Evolutionary conservation across 2,329 filamentous ascomycete species (phyloP), one percentile per base, ranked within the genome.

Genomic region (Fusarium sp.): DNA sequence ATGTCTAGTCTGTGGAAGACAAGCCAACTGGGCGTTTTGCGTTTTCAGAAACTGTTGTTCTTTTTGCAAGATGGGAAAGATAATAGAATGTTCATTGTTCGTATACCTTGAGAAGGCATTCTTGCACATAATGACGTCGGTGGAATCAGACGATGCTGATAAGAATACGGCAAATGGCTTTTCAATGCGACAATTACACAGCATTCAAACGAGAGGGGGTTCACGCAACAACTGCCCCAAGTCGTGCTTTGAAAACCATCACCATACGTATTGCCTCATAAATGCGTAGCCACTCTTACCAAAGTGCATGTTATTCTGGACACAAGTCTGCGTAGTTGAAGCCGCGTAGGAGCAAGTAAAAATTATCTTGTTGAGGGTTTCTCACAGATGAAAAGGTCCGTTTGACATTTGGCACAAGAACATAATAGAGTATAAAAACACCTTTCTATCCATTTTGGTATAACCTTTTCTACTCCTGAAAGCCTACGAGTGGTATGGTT

Each of bases 361-460:
- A 26, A 18, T 7, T 14, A 6, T 20, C 20, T 55, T 18, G 20
- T 42, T 42, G 26, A 31, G 20, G n/a, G 20, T 42, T n/a, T 28
- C 36, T 31, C 36, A 11, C 36, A n/a, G 18, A 31, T n/a, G 24
- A n/a, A 26, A 28, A 18, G 18, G 18, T 36, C 26, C 20, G n/a
- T 42, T 41, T 41, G 20, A 31, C 36, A 18, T 17, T 10, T 18
- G 20, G 26, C 24, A 28, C 24, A 14, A 18, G 35, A 42, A 42
- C 36, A 28, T 18, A 31, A 31, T n/a, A 55, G 24, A 55, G 15
- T 42, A 41, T 55, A 66, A 60, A 55, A 76, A 78, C 74, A 78
- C 76, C 76, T 62, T 71, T 78, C 76, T 78, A 78, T 76, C 76
- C 76, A 74, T 74, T 78, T 78, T 78, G 76, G 73, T 78, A 78